These are phyloP conservation scores for Brasenia schreberi DNA, from an alignment of 164 flowering plant species.

Conservation along the genomic window DNA sequence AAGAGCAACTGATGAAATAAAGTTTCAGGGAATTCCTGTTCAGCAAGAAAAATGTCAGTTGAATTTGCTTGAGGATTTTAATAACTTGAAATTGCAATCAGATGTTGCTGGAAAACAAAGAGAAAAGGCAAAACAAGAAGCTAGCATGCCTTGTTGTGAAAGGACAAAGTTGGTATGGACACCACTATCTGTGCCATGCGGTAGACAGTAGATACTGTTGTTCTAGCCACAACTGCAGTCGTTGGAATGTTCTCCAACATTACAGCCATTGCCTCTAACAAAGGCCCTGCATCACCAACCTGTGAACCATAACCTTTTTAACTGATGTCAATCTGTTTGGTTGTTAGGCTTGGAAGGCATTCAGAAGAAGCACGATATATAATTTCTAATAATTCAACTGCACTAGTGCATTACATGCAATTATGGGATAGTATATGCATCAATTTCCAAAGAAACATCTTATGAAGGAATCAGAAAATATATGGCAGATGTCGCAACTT, in stretches of 20 bases:
- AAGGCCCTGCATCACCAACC: constrained; percentile 96
- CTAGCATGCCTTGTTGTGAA: constrained; percentile 62
- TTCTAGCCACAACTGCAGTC: constrained; percentile 46
- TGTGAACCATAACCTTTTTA: constrained; percentile 15
- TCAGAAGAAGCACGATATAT: too few species aligned
- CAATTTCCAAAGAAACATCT: too few species aligned
- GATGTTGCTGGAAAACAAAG: neutral
- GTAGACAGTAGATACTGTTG: constrained; percentile 67
- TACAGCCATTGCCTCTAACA: constrained; percentile 83
- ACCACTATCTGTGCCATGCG: constrained; percentile 86
- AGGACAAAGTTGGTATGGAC: constrained; percentile 67
- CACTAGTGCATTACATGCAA: too few species aligned
- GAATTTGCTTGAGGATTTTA: neutral
- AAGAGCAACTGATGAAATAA: constrained; percentile 81
- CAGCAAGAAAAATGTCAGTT: constrained; percentile 1
- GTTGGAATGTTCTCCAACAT: constrained; percentile 80
- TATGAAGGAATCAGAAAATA: too few species aligned
- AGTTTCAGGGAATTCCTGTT: constrained; percentile 90
- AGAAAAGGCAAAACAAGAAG: neutral
- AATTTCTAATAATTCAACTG: too few species aligned
- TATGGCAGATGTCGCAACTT: too few species aligned
- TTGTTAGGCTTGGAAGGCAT: too few species aligned
- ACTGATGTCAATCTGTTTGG: too few species aligned
- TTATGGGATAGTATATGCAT: too few species aligned
- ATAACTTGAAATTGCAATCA: too few species aligned